A percentile compares a stretch with the other conserved stretches of the same genome.
Evolutionary conservation across 345 rosid species (phyloP).

Genomic region (Physaria fendleri): DNA sequence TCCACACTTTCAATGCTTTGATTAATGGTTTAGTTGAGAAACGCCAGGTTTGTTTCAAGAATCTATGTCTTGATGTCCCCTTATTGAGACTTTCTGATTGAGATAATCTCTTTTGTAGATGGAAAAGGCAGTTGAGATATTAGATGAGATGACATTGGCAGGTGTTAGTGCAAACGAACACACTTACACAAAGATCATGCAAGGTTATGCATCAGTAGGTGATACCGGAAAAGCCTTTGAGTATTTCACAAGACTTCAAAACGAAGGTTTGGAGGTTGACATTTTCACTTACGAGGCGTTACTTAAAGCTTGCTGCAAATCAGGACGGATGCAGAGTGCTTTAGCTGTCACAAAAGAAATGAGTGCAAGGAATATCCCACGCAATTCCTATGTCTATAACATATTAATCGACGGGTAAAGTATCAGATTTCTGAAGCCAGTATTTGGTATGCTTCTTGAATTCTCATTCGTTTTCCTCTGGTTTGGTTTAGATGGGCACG

Average conservation of each 20-base stretch:
- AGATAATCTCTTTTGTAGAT: slow-evolving; percentile 39
- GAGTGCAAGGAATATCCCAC: slow-evolving; percentile 68
- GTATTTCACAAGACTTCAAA: slow-evolving; percentile 70
- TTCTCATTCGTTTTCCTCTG: neutral
- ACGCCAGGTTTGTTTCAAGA: slow-evolving; percentile 53
- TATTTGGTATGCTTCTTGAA: neutral
- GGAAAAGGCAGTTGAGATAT: slow-evolving; percentile 80
- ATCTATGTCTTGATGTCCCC: neutral
- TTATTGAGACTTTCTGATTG: neutral
- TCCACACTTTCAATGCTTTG: slow-evolving; percentile 86
- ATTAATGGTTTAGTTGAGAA: slow-evolving; percentile 90
- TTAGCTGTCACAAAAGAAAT: slow-evolving; percentile 92
- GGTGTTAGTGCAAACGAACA: slow-evolving; percentile 79
- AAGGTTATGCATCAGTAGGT: slow-evolving; percentile 90
- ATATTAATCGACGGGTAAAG: slow-evolving; percentile 86
- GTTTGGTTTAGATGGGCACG: slow-evolving; percentile 76
- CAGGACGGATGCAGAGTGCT: slow-evolving; percentile 99
- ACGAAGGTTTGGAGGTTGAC: slow-evolving; percentile 82
- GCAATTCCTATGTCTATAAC: slow-evolving; percentile 80
- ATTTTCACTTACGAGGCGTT: slow-evolving; percentile 81
- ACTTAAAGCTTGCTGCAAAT: slow-evolving; percentile 94
- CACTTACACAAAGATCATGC: slow-evolving; percentile 93
- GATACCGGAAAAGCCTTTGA: slow-evolving; percentile 93
- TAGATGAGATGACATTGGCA: slow-evolving; percentile 82
- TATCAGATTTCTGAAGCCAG: neutral